These are phyloP conservation scores for Fusarium illudens DNA, from an alignment of 2,329 filamentous ascomycete species.

Conservation along the genomic window DNA sequence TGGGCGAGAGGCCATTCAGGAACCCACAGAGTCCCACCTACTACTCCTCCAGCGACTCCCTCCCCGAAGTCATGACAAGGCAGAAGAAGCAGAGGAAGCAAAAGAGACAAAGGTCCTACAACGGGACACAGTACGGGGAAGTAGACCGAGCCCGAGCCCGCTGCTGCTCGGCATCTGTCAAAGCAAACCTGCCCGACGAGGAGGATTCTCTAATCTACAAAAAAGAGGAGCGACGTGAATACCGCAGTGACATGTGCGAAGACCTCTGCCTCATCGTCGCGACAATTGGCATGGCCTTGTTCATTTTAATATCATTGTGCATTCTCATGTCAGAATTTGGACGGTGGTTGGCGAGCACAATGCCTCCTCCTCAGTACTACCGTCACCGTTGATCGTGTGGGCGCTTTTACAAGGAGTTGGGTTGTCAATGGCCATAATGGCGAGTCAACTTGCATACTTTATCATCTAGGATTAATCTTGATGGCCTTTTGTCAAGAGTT, in stretches of 20 bases:
- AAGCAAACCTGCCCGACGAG: neutral
- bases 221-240: neutral
- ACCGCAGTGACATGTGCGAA: neutral
- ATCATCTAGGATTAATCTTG: no score
- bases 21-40: neutral
- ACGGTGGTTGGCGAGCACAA: neutral
- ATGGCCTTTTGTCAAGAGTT: neutral
- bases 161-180: no score
- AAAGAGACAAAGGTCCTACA: neutral
- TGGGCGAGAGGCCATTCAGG: neutral
- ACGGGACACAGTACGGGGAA: neutral
- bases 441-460: no score
- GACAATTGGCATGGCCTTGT: neutral
- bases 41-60: neutral
- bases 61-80: neutral
- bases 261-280: neutral
- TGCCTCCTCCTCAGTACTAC: neutral
- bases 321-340: neutral
- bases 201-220: neutral
- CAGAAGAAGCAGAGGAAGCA: neutral
- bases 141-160: neutral
- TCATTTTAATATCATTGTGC: neutral
- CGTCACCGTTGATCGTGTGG: neutral
- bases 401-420: neutral
- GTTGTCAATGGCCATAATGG: neutral